Conservation (phyloP, 2,329 filamentous ascomycete genomes). For the Hypomyces perniciosus region DNA sequence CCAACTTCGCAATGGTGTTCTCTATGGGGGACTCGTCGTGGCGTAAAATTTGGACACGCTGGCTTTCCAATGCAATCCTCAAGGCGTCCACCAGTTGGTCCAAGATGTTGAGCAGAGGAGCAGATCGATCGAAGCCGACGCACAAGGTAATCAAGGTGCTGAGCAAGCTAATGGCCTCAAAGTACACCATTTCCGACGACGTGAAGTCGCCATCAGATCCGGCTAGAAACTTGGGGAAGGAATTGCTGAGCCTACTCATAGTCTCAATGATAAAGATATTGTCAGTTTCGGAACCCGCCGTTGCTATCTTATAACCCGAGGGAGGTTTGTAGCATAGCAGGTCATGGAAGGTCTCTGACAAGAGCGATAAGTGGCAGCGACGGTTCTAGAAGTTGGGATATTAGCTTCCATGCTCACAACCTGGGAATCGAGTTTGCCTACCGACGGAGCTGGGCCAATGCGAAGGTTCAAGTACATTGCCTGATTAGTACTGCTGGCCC, state of each 20-base stretch:
- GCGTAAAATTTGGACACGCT: conserved; percentile 16
- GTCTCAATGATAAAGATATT: conserved; percentile 39
- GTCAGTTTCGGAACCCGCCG: conserved; percentile 34
- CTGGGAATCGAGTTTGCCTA: conserved; percentile 24
- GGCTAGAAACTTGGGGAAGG: conserved; percentile 35
- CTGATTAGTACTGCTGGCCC: conserved; percentile 32
- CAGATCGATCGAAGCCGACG: conserved; percentile 19
- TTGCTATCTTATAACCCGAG: conserved; percentile 43
- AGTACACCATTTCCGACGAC: conserved; percentile 37
- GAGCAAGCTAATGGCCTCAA: conserved; percentile 37
- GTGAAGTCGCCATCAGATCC: conserved; percentile 30
- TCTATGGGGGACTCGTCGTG: conserved; percentile 12
- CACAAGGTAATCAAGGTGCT: conserved; percentile 29
- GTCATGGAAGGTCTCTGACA: conserved; percentile 48
- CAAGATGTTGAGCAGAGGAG: conserved; percentile 20
- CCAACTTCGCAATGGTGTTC: conserved; percentile 20
- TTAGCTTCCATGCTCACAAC: background rate
- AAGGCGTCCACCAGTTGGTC: conserved; percentile 22
- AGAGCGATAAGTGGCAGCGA: conserved; percentile 43
- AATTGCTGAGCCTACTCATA: conserved; percentile 36
- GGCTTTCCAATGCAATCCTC: conserved; percentile 22
- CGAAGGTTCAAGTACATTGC: conserved; percentile 40
- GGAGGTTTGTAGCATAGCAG: conserved; percentile 43
- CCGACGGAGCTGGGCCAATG: conserved; percentile 47
- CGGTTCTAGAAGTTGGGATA: conserved; percentile 32